phyloP scores from a whole-genome alignment of 768 basidiomycete genomes.

The Dioszegia aurantiaca region DNA sequence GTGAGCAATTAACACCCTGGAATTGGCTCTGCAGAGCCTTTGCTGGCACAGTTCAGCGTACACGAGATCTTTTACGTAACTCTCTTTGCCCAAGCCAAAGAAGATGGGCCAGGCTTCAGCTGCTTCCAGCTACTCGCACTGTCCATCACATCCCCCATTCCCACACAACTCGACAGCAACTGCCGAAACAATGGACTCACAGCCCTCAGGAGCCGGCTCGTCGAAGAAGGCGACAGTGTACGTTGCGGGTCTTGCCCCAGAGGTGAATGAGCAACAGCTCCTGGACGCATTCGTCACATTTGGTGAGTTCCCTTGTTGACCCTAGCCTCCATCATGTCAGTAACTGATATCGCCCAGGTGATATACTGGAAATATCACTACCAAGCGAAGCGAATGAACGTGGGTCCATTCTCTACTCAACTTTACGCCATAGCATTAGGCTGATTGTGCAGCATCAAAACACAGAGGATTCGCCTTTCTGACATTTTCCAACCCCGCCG shows the following conservation, averaged over 20 bases:
- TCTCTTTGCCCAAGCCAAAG: too few relatives aligned
- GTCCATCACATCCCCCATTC: neutral
- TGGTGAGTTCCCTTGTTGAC: constrained; percentile 58
- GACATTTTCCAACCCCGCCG: constrained; percentile 71
- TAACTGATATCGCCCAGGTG: constrained; percentile 59
- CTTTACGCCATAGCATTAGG: neutral
- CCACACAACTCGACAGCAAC: neutral
- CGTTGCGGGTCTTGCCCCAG: constrained; percentile 72
- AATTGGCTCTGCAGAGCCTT: too few relatives aligned
- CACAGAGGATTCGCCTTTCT: constrained; percentile 88
- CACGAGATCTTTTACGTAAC: too few relatives aligned
- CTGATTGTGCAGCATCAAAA: constrained; percentile 34
- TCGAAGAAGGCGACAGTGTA: constrained; percentile 50
- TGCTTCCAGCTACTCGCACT: too few relatives aligned
- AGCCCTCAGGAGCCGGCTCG: constrained; percentile 22
- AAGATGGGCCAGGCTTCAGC: too few relatives aligned
- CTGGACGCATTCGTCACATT: constrained; percentile 82
- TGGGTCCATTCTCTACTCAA: constrained; percentile 50
- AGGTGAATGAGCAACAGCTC: constrained; percentile 73
- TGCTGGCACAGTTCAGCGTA: too few relatives aligned
- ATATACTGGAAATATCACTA: constrained; percentile 86
- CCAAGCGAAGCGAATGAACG: constrained; percentile 75
- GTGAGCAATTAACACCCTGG: too few relatives aligned
- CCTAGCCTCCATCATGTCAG: neutral
- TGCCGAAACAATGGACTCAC: constrained; percentile 11